Percentiles rank a stretch among this genome's conserved stretches.
Evolutionary conservation across 331 rosid species (phyloP).

Genomic region (Ulmus americana): DNA sequence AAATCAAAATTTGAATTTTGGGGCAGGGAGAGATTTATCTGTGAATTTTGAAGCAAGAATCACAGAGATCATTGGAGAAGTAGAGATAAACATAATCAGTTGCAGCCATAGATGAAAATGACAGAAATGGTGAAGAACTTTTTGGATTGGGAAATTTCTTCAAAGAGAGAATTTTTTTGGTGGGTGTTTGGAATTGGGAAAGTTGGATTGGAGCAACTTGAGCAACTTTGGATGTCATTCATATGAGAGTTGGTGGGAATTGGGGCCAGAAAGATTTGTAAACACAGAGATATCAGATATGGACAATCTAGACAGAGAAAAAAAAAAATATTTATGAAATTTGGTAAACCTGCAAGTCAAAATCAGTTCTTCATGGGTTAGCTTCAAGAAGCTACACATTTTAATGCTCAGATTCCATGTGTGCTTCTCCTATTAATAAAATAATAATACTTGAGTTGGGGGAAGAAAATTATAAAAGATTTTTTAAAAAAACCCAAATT

Average conservation of each 20-base stretch:
- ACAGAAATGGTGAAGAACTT: too few species aligned
- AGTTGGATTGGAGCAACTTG: not conserved
- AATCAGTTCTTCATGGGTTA: conserved; percentile 8
- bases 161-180: not conserved
- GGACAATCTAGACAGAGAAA: not conserved
- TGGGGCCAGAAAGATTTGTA: not conserved
- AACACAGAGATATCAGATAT: not conserved
- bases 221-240: not conserved
- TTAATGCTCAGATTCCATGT: not conserved
- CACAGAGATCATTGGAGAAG: not conserved
- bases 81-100: not conserved
- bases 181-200: conserved; percentile 2
- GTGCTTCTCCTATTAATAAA: not conserved
- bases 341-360: conserved; percentile 39
- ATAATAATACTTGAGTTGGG: too few species aligned
- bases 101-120: not conserved
- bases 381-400: conserved; percentile 30
- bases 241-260: not conserved
- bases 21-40: too few species aligned
- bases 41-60: not conserved
- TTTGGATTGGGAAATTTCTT: not conserved
- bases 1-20: not conserved
- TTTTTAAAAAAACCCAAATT: too few species aligned
- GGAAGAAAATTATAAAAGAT: too few species aligned
- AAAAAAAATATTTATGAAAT: not conserved